Conservation (phyloP, 352 stramenopile species). For the Phytophthora melonis region DNA sequence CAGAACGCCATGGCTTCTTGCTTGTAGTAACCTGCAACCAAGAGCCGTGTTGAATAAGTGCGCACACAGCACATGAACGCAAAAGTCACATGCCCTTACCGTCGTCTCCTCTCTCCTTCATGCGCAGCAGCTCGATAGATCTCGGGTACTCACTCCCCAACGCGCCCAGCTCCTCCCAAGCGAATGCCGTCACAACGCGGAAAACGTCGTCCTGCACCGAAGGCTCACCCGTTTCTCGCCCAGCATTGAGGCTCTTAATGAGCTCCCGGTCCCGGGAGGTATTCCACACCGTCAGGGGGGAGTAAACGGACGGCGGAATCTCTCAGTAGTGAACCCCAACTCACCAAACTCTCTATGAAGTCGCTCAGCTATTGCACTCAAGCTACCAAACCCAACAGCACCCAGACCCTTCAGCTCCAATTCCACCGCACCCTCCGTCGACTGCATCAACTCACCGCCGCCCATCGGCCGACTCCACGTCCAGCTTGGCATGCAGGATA, state of each 20-base stretch:
- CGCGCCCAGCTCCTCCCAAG: too few species aligned
- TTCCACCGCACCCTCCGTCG: background rate
- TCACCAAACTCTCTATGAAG: slow-evolving; percentile 37
- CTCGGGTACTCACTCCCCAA: too few species aligned
- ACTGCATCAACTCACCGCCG: slow-evolving; percentile 19
- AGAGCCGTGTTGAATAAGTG: too few species aligned
- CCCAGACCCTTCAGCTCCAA: background rate
- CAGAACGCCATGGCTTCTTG: slow-evolving; percentile 21
- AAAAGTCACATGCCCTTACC: too few species aligned
- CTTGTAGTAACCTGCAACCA: slow-evolving; percentile 17
- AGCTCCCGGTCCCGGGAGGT: slow-evolving; percentile 34
- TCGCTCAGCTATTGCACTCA: slow-evolving; percentile 37
- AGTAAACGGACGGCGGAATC: slow-evolving; percentile 42
- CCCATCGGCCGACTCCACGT: slow-evolving; percentile 24
- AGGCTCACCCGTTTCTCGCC: too few species aligned
- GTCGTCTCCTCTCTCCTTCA: too few species aligned
- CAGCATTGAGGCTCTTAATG: slow-evolving; percentile 12
- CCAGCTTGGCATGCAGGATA: slow-evolving; percentile 45
- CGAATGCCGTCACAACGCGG: too few species aligned
- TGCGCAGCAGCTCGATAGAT: too few species aligned
- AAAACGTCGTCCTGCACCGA: too few species aligned
- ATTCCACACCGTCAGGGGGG: slow-evolving; percentile 66
- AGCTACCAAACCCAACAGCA: slow-evolving; percentile 22
- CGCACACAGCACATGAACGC: too few species aligned
- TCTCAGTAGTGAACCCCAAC: slow-evolving; percentile 41